Evolutionary conservation across 768 basidiomycete genomes (phyloP), one percentile per base, ranked within the genome.

Genomic region (Leucocoprinus leucothites): DNA sequence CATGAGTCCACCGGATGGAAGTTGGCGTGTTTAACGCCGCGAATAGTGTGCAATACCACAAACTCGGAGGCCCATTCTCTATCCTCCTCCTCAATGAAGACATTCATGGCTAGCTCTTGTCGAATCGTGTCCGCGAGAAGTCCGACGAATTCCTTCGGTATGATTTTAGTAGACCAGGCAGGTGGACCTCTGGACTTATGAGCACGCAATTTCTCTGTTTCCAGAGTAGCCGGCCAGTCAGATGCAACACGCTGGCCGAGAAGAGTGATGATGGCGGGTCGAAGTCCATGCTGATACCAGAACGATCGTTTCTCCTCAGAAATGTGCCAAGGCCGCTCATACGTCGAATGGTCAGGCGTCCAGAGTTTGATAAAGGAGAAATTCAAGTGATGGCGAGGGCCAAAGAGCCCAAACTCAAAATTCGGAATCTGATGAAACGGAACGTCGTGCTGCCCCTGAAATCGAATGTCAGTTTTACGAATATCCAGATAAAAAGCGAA

Each of bases 281-380:
- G 58, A 8, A 70, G 40, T 1, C 63, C 66, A 1, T 36, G n/a
- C 24, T 67, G 58, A 51, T 68, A 70, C 41, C 63, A 69, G 4
- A 53, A 43, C 2, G 35, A 22, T 0, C 19, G 26, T 31, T 69
- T 53, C 2, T 51, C 48, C 31, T 3, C 51, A 57, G 18, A 66
- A 8, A 48, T 7, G 9, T 22, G 42, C 31, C 31, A 31, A 11
- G 31, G 31, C 31, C 11, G 6, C 6, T 11, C 11, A 11, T 31
- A 31, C 11, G 5, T 35, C 40, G 31, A 3, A 24, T 26, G 19
- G 18, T 19, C 53, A 1, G 48, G 28, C 9, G 46, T 21, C 35
- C 61, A 66, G 8, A 72, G 64, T 0, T 13, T 40, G 0, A 69
- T 69, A 40, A 72, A 65, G 14, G 70, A 60, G 14, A 67, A 55